phyloP scores from a whole-genome alignment of 2,329 filamentous ascomycete species.

The Fusarium sp. region DNA sequence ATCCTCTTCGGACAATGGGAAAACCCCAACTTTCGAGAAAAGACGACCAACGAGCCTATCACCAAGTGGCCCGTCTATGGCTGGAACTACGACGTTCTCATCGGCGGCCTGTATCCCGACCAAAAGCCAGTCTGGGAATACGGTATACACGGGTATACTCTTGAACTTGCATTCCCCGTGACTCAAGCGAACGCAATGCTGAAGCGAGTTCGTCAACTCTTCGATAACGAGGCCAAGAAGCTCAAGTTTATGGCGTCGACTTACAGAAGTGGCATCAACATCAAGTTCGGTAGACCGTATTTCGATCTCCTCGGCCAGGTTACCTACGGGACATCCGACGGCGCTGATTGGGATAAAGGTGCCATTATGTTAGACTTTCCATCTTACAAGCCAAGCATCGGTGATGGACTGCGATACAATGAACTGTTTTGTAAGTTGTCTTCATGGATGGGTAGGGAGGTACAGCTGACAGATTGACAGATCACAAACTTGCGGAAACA shows the following conservation, averaged over 20 bases:
- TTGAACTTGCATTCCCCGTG: background rate
- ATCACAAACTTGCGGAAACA: background rate
- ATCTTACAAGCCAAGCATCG: background rate
- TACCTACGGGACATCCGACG: background rate
- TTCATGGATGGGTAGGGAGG: fast-evolving
- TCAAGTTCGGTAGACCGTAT: background rate
- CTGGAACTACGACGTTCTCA: conserved; percentile 9
- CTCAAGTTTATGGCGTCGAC: background rate
- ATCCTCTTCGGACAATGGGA: conserved; percentile 5
- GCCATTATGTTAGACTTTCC: background rate
- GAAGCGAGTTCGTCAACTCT: background rate
- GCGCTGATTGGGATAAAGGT: background rate
- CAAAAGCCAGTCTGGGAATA: background rate
- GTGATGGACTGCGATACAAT: background rate
- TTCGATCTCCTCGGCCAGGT: background rate
- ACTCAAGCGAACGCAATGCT: background rate
- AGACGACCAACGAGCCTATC: background rate
- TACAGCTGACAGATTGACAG: fast-evolving
- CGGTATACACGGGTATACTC: background rate
- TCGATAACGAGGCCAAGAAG: background rate
- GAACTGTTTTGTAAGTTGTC: background rate
- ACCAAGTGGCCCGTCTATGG: background rate
- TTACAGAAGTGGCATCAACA: background rate
- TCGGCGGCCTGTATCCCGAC: background rate
- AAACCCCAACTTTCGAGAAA: background rate